phyloP scores from a whole-genome alignment of 129 eudicot species.

The Artemisia tridentata region DNA sequence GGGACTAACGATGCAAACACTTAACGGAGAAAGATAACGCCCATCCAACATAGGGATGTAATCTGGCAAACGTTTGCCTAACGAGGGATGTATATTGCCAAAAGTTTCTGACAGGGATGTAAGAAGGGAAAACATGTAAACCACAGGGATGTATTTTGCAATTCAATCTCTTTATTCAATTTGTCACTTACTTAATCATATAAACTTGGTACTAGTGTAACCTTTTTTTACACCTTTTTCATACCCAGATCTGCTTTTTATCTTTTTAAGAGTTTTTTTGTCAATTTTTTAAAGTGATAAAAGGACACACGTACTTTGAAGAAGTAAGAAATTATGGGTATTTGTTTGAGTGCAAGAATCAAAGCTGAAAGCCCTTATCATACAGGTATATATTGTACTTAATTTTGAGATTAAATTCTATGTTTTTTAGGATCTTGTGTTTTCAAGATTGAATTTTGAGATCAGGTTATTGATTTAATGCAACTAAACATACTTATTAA shows the following conservation, averaged over 20 bases:
- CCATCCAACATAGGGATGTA: too few relatives aligned
- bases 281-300: conserved; percentile 17
- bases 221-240: background rate
- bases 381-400: conserved; percentile 59
- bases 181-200: background rate
- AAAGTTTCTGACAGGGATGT: too few relatives aligned
- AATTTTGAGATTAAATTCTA: background rate
- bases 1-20: too few relatives aligned
- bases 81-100: too few relatives aligned
- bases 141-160: too few relatives aligned
- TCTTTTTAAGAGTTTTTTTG: conserved; percentile 17
- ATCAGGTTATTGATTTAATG: background rate
- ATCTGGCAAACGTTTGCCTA: too few relatives aligned
- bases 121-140: too few relatives aligned
- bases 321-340: conserved; percentile 44
- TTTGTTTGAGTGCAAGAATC: conserved; percentile 80
- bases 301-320: conserved; percentile 3
- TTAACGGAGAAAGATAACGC: too few relatives aligned
- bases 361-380: conserved; percentile 80
- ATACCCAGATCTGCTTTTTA: conserved; percentile 49
- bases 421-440: conserved; percentile 12
- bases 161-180: background rate
- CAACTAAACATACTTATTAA: background rate
- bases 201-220: background rate
- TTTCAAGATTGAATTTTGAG: background rate